Evolutionary conservation across 1,284 basidiomycete genomes (phyloP).

Genomic region (Leucoagaricus sp.): DNA sequence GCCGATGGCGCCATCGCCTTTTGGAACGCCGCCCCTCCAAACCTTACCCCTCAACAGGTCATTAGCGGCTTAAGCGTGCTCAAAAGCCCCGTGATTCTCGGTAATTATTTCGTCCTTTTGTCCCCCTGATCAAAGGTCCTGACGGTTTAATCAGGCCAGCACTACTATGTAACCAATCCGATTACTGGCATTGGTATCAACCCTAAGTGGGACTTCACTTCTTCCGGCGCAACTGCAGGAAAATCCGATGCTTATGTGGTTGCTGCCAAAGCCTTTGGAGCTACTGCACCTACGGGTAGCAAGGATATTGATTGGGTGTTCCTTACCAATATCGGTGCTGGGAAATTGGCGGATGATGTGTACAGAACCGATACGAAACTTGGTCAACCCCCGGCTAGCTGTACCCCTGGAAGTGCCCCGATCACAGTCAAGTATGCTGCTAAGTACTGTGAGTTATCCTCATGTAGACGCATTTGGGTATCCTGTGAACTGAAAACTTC

Average conservation of each 20-base stretch:
- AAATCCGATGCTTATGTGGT: constrained; percentile 47
- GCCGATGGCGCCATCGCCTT: constrained; percentile 42
- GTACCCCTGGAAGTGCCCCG: constrained; percentile 36
- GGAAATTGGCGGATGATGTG: constrained; percentile 50
- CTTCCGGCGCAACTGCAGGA: constrained; percentile 31
- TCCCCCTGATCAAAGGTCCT: too few relatives aligned
- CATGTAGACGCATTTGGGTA: background rate
- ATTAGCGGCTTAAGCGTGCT: constrained; percentile 33
- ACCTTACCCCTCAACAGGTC: constrained; percentile 35
- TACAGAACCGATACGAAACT: constrained; percentile 58
- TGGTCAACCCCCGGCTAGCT: constrained; percentile 61
- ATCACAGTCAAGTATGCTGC: constrained; percentile 52
- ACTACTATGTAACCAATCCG: constrained; percentile 57
- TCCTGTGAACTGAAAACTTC: background rate
- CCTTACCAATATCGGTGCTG: constrained; percentile 42
- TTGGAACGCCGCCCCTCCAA: constrained; percentile 34
- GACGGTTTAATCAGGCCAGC: constrained; percentile 41
- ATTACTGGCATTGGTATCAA: constrained; percentile 43
- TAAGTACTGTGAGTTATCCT: constrained; percentile 46
- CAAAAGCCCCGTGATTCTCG: constrained; percentile 37
- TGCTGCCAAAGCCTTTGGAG: constrained; percentile 40
- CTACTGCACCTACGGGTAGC: constrained; percentile 45
- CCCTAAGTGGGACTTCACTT: constrained; percentile 59
- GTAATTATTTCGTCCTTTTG: constrained; percentile 21
- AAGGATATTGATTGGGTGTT: constrained; percentile 59